Evolutionary conservation across 345 rosid species (phyloP).

Genomic region (Camelina hispida): DNA sequence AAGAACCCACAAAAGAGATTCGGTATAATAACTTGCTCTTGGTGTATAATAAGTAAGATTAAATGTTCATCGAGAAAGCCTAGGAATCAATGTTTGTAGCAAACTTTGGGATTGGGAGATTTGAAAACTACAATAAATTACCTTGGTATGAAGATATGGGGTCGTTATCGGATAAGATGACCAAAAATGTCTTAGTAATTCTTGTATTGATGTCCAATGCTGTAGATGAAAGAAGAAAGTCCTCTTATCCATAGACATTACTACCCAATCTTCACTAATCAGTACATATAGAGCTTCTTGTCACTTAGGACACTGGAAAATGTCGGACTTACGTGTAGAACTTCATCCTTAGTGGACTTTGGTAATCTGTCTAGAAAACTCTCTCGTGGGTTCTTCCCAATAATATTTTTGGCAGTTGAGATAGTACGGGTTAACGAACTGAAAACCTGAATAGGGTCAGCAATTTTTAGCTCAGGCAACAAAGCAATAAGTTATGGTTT

Average conservation of each 20-base stretch:
- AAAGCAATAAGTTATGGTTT: conserved; percentile 19
- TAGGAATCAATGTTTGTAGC: neutral
- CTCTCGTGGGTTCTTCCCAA: conserved; percentile 78
- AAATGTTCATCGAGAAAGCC: neutral
- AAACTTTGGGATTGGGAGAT: conserved; percentile 2
- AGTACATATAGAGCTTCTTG: conserved; percentile 16
- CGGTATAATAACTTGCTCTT: neutral
- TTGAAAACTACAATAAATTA: conserved; percentile 37
- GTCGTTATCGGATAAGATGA: conserved; percentile 93
- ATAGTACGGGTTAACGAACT: conserved; percentile 76
- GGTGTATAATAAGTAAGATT: conserved; percentile 11
- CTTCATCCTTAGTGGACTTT: conserved; percentile 66
- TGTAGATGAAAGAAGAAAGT: conserved; percentile 43
- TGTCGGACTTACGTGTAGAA: conserved; percentile 50
- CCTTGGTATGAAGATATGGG: conserved; percentile 73
- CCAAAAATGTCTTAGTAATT: conserved; percentile 87
- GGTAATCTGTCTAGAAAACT: conserved; percentile 86
- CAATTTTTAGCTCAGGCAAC: conserved; percentile 5
- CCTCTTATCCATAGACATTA: conserved; percentile 14
- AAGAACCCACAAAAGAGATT: neutral
- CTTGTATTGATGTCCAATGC: conserved; percentile 84
- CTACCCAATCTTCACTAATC: conserved; percentile 9
- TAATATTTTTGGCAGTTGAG: conserved; percentile 73
- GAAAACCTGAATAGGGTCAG: conserved; percentile 65
- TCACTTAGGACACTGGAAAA: neutral